Conservation (phyloP, 164 flowering plant species). For the Vitis cinerea region DNA sequence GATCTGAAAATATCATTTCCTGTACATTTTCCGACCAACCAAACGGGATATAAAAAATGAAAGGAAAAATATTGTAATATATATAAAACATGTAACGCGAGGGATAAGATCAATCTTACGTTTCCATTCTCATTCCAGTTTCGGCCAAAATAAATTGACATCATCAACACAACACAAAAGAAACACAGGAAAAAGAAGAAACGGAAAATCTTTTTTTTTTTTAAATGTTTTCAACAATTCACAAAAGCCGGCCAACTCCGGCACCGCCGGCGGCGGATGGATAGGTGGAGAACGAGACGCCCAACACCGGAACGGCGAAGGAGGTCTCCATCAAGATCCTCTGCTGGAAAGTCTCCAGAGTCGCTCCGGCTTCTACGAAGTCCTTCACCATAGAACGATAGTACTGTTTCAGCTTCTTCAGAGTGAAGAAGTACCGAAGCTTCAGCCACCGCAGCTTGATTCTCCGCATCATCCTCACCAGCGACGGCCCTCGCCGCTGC, state of each 20-base stretch:
- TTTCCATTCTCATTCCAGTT: too few relatives aligned
- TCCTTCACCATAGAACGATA: constrained; percentile 41
- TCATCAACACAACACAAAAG: too few relatives aligned
- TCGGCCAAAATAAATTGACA: too few relatives aligned
- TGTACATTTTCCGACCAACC: too few relatives aligned
- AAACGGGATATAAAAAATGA: too few relatives aligned
- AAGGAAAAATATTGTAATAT: too few relatives aligned
- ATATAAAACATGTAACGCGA: too few relatives aligned
- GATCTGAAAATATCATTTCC: too few relatives aligned
- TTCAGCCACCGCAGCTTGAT: constrained; percentile 44
- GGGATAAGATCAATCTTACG: too few relatives aligned
- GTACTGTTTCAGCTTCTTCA: constrained; percentile 47
- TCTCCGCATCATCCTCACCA: constrained; percentile 22
- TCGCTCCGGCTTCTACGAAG: constrained; percentile 40
- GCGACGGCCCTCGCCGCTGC: constrained; percentile 15
- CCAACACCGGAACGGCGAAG: constrained; percentile 42
- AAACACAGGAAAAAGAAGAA: too few relatives aligned
- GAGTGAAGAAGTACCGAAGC: constrained; percentile 27
- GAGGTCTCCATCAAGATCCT: constrained; percentile 37
- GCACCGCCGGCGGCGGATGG: constrained; percentile 1
- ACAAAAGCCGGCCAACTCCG: constrained; percentile 4
- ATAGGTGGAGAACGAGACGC: constrained; percentile 24
- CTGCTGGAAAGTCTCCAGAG: constrained; percentile 36
- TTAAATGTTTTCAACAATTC: too few relatives aligned
- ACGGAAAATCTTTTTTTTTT: too few relatives aligned